Evolutionary conservation across 192 early-diverging fungal genomes (phyloP), one percentile per base, ranked within the genome.

Genomic region (Lobosporangium transversale): DNA sequence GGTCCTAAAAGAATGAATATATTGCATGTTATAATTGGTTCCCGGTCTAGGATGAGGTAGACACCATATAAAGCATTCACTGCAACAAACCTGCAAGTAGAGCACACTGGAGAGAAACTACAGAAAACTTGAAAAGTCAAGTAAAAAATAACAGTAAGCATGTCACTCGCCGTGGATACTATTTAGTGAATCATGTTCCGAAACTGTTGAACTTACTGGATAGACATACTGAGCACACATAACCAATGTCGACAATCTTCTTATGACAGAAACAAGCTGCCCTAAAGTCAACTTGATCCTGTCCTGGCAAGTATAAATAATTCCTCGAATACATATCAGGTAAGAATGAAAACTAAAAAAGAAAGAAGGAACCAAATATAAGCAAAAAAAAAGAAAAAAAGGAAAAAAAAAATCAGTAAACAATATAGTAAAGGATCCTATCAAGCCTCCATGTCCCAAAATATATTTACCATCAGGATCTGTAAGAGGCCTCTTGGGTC

Each of bases 181-280:
- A n/a, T n/a, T n/a, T n/a, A n/a, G n/a, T n/a, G n/a, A n/a, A n/a
- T n/a, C n/a, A n/a, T n/a, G n/a, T n/a, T n/a, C n/a, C n/a, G n/a
- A n/a, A n/a, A n/a, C n/a, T n/a, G n/a, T n/a, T n/a, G 32, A 29
- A 55, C 66, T 21, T 88, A 94, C 93, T 97, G 18, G 98, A 96
- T 29, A 99, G 76, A 68, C 98, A 99, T 14, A 98, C 97, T 1
- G 95, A 97, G 73, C 98, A 99, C n/a, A 99, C 98, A 81, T 86
- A 98, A 0, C 95, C 98, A 64, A 97, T 87, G 67, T 95, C 93
- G 15, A 98, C 89, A 37, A 95, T 90, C 48, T 86, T 88, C 68
- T 94, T 95, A 80, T 99, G 98, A 75, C 98, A 99, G 56, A 99
- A 99, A 70, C 98, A 99, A 0, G 95, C 91, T 8, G 98, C 93